Evolutionary conservation across 2,329 filamentous ascomycete genomes (phyloP), one percentile per base, ranked within the genome.

Genomic region (Aureobasidium lini): DNA sequence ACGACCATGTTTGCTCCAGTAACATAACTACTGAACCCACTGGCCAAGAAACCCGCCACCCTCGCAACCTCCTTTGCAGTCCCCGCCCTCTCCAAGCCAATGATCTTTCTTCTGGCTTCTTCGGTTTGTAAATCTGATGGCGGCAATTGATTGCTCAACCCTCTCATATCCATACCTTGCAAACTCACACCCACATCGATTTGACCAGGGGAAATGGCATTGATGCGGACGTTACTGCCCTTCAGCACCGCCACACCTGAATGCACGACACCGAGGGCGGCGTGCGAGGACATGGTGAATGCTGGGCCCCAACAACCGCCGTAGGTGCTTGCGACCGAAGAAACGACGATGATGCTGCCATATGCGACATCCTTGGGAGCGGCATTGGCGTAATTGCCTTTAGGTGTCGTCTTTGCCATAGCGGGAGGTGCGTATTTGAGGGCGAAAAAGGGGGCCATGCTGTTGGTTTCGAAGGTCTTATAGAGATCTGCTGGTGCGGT

Each of bases 361-460:
- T 86, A 86, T n/a, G 76, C 74, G 50, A 78, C 75, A 64, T 80
- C 78, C 65, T 86, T 86, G 0, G 81, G 81, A 11, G 81, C 79
- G 0, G 84, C 83, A 64, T 86, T 86, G 0, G 81, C 75, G 65
- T 86, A 86, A 44, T 68, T 76, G 7, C 79, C 76, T 62, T 80
- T 79, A 0, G 77, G 74, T 0, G 79, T 80, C 6, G 79, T 77
- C 67, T 86, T 86, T 16, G 73, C 76, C 84, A 86, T 86, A 1
- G 84, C 84, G 2, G 82, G 79, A 0, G 83, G 82, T 0, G 82
- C 82, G 65, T 85, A 85, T 68, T 86, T 86, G 62, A 86, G 74
- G 1, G 83, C 83, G 64, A 84, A 85, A 73, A 86, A 86, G 2
- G 84, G 82, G 6, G 82, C 81, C 70, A 85, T 77, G 40, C 77